Base-by-base conservation (phyloP, 179 eudicot species). In the Heliamphora pulchella region DNA sequence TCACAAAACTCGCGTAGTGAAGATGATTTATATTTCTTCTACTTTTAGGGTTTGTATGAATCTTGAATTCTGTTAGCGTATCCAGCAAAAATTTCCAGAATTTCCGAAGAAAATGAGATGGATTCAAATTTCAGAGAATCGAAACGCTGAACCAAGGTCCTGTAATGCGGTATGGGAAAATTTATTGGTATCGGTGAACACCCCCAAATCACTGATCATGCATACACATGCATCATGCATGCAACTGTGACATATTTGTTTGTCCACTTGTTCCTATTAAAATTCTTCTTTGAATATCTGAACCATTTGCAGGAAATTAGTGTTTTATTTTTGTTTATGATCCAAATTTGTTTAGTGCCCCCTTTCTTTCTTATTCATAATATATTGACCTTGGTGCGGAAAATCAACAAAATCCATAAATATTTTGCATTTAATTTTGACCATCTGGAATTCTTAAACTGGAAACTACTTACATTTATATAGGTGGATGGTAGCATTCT, bases 391-490 rank as follows among this genome's bases (percentile, higher is more conserved):
- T 1, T n/a, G 2, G 1, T 41, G 64, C 22, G 43, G 43, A 43
- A 17, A 54, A 55, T 74, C 11, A 9, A 15, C 13, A 41, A 41
- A 75, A 2, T 43, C 1, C 50, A 10, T 41, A 43, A 68, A 68
- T 50, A 41, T 31, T 20, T 73, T 43, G 58, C 75, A 31, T 41
- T 22, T 41, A 31, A 75, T 2, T 15, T 43, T 59, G 8, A 20
- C 61, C 79, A 64, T 47, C 44, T 48, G 20, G 79, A 50, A 22
- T 63, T 62, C 43, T 57, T 44, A 75, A 75, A 75, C 43, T 58
- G 0, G 20, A 43, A 41, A 61, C 41, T 14, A 59, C 65, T 75
- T 58, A 50, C 67, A 58, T 58, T 74, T 43, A 58, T 11, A 10
- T 41, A 15, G 72, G 50, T 68, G 48, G 17, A 43, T 43, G 51